Evolutionary conservation across 2,329 filamentous ascomycete genomes (phyloP).

Genomic region (Fusarium luffae): DNA sequence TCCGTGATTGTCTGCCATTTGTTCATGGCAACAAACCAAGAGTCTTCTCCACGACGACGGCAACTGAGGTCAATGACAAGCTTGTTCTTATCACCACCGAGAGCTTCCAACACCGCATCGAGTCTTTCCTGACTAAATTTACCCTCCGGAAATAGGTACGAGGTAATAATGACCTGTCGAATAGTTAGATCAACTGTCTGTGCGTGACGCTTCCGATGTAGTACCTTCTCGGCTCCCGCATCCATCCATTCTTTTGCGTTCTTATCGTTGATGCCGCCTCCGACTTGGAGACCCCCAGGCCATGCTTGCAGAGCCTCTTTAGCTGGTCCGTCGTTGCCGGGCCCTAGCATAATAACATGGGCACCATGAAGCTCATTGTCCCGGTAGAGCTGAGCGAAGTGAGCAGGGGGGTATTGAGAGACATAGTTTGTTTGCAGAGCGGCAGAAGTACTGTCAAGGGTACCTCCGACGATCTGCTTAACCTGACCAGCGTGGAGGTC

Average conservation of each 20-base stretch:
- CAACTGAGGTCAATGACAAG: conserved; percentile 97
- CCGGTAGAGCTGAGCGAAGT: conserved; percentile 86
- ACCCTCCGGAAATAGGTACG: conserved; percentile 88
- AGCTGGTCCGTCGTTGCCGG: conserved; percentile 85
- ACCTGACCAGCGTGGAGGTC: conserved; percentile 97
- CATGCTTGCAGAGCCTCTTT: conserved; percentile 80
- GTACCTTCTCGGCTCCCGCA: conserved; percentile 87
- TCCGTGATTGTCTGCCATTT: conserved; percentile 99
- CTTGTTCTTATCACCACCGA: conserved; percentile 80
- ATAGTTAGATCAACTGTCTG: conserved; percentile 16
- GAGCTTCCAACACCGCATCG: conserved; percentile 75
- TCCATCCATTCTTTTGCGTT: conserved; percentile 91
- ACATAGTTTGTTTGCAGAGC: conserved; percentile 92
- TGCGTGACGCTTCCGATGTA: conserved; percentile 1
- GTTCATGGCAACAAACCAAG: conserved; percentile 98
- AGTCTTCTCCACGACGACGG: conserved; percentile 74
- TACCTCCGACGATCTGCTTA: conserved; percentile 98
- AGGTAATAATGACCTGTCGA: conserved; percentile 92
- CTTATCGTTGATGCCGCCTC: conserved; percentile 88
- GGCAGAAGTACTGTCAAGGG: conserved; percentile 74
- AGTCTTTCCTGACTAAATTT: conserved; percentile 83
- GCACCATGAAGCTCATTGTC: conserved; percentile 79
- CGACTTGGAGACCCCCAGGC: conserved; percentile 85
- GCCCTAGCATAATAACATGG: conserved; percentile 96
- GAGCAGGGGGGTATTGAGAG: conserved; percentile 80